Base-by-base conservation (phyloP, 495 filamentous ascomycete species). In the Ramalina intermedia region DNA sequence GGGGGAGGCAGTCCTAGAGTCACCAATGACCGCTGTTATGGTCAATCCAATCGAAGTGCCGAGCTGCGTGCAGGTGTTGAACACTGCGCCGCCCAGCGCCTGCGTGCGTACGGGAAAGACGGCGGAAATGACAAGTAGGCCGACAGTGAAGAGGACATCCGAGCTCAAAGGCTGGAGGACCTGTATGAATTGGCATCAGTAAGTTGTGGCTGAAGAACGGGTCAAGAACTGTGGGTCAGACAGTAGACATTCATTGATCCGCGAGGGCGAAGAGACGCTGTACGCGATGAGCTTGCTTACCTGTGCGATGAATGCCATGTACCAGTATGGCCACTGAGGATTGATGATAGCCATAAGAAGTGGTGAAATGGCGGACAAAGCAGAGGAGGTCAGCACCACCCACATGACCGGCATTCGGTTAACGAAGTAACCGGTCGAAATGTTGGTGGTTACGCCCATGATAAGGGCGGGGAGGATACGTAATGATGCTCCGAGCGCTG, bases 121-220 rank as follows among this genome's bases (percentile, higher is more conserved):
- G 13, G 55, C 51, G 1, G 73, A 66, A 43, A 80, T 76, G 48
- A 79, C 40, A 14, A 81, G 58, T 54, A 80, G 79, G 2, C 74
- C 71, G 9, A 82, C 69, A 7, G 72, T 76, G 62, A 81, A 85
- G 11, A 79, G 66, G n/a, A 35, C 33, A n/a, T n/a, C n/a, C n/a
- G n/a, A n/a, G n/a, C n/a, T n/a, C n/a, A n/a, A n/a, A n/a, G n/a
- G n/a, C n/a, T n/a, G n/a, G n/a, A n/a, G n/a, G n/a, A n/a, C n/a
- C n/a, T n/a, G n/a, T n/a, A n/a, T n/a, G n/a, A n/a, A n/a, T n/a
- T n/a, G n/a, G n/a, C n/a, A n/a, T n/a, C n/a, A n/a, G n/a, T n/a
- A n/a, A n/a, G n/a, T n/a, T n/a, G n/a, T n/a, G n/a, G n/a, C n/a
- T n/a, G n/a, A n/a, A n/a, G n/a, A n/a, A n/a, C n/a, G n/a, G n/a